Evolutionary conservation across 2,329 filamentous ascomycete genomes (phyloP), one percentile per base, ranked within the genome.

Genomic region (Exserohilum rostratum): DNA sequence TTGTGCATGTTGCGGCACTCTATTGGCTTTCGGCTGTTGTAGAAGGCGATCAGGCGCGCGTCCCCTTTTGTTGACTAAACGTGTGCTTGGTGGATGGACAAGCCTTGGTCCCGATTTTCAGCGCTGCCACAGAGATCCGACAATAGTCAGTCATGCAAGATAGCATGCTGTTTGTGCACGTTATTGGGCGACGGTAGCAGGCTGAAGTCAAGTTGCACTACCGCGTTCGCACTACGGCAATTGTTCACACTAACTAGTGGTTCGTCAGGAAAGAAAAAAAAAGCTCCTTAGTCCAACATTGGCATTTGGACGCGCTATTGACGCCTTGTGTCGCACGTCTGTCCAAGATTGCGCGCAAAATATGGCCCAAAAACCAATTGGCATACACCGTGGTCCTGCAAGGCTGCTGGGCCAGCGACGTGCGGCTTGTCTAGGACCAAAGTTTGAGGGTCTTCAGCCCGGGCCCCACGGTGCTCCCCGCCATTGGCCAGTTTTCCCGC

Each of bases 191-290:
- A 34, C 35, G 20, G 20, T 25, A 49, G 50, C 25, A 38, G 27
- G 18, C 9, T 40, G n/a, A n/a, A 17, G 15, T 53, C 39, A 4
- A 33, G 46, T 50, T 25, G 10, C 12, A 50, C 40, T 46, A 51
- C 40, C 52, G 39, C 40, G 47, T 51, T 55, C 12, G 52, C 49
- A 46, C 52, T 50, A 50, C 46, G 33, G 46, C 34, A 54, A 1
- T 25, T 35, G 40, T 42, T 34, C 22, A n/a, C n/a, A n/a, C n/a
- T n/a, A n/a, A n/a, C n/a, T n/a, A n/a, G n/a, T n/a, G n/a, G n/a
- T n/a, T n/a, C n/a, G n/a, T n/a, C n/a, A n/a, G n/a, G n/a, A n/a
- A n/a, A n/a, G n/a, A n/a, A n/a, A n/a, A 25, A 25, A 25, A 7
- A 25, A 25, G 7, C 4, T 17, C 10, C 39, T 44, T 29, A 50